Evolutionary conservation across 1,284 basidiomycete genomes (phyloP).

Genomic region (Ceratobasidium papillatum): DNA sequence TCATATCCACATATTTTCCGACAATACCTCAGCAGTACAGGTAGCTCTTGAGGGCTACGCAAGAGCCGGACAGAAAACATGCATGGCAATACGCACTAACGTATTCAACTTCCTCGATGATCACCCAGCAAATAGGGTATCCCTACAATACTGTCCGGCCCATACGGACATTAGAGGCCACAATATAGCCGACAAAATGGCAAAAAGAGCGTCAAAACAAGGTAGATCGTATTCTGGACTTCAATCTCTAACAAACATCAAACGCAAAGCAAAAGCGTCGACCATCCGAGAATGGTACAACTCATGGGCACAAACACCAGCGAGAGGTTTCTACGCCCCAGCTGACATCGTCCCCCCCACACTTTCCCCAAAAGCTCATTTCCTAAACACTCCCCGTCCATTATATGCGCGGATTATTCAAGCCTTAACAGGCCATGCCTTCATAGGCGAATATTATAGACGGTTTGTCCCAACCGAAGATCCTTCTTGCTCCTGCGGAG

Average conservation of each 20-base stretch:
- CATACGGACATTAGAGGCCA: constrained; percentile 50
- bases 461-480: constrained; percentile 48
- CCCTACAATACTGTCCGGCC: constrained; percentile 49
- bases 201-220: constrained; percentile 47
- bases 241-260: constrained; percentile 33
- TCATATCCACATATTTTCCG: constrained; percentile 41
- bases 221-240: neutral
- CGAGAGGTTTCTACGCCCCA: constrained; percentile 46
- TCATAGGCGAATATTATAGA: constrained; percentile 50
- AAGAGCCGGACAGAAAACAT: neutral
- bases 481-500: constrained; percentile 50
- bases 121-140: constrained; percentile 40
- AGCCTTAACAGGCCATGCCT: constrained; percentile 49
- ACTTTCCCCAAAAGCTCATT: constrained; percentile 45
- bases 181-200: constrained; percentile 50
- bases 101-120: neutral
- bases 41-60: neutral
- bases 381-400: constrained; percentile 43
- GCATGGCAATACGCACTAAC: neutral
- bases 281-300: constrained; percentile 45
- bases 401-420: constrained; percentile 48
- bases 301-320: constrained; percentile 10
- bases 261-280: constrained; percentile 42
- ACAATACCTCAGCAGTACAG: neutral
- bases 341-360: constrained; percentile 49